phyloP scores from a whole-genome alignment of 2,329 filamentous ascomycete species.

The Botrytis medusae region DNA sequence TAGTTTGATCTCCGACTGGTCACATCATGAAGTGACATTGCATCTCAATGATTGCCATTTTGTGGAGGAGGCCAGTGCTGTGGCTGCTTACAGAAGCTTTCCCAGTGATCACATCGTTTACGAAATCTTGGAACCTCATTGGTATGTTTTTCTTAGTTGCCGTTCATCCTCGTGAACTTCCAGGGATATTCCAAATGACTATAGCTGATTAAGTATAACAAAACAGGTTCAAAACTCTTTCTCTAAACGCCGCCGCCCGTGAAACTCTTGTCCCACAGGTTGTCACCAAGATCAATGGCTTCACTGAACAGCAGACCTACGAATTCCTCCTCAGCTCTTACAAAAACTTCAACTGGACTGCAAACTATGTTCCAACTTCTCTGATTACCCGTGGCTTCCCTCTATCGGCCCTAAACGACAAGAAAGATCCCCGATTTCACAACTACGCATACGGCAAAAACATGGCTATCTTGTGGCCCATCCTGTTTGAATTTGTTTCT shows the following conservation, averaged over 20 bases:
- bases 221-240: slow-evolving; percentile 21
- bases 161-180: too few relatives aligned
- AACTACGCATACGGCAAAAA: slow-evolving; percentile 52
- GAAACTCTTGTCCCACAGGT: slow-evolving; percentile 4
- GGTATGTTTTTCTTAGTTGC: not conserved
- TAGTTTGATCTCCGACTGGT: slow-evolving; percentile 17
- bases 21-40: slow-evolving; percentile 19
- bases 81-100: slow-evolving; percentile 21
- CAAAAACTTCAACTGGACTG: slow-evolving; percentile 24
- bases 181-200: not conserved
- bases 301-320: slow-evolving; percentile 18
- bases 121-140: slow-evolving; percentile 21
- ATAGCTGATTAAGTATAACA: not conserved
- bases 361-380: slow-evolving; percentile 47
- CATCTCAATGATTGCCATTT: slow-evolving; percentile 25
- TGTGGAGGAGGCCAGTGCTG: slow-evolving; percentile 20
- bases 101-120: slow-evolving; percentile 23
- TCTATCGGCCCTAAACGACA: slow-evolving; percentile 38
- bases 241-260: slow-evolving; percentile 18
- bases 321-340: slow-evolving; percentile 22
- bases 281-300: slow-evolving; percentile 17
- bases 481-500: slow-evolving; percentile 46
- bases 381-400: slow-evolving; percentile 47
- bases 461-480: slow-evolving; percentile 47
- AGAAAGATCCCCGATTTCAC: slow-evolving; percentile 42